Evolutionary conservation across 2,329 filamentous ascomycete species (phyloP), one percentile per base, ranked within the genome.

Genomic region (Ophiostoma australiae): DNA sequence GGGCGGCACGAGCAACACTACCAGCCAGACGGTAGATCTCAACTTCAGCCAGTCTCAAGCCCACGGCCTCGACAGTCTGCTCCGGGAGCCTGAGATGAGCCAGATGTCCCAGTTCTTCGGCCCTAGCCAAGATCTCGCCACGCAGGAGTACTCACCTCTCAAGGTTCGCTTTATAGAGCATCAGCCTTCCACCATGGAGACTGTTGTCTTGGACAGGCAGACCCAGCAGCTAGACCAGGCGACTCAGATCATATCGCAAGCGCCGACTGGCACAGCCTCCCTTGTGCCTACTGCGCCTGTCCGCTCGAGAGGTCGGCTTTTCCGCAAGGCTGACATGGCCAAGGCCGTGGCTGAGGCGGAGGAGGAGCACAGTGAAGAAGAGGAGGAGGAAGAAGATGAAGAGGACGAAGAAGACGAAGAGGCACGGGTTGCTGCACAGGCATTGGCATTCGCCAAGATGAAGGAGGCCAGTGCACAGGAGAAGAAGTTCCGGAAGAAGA

Each of bases 51-150:
- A 90, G 76, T 86, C 87, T 10, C 87, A 90, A 76, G 78, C 84
- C 72, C 85, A 86, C 74, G 85, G 83, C 0, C 84, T 89, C 39
- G 86, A 87, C 73, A 88, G 84, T 73, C 78, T 89, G 3, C 77
- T 87, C 44, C 81, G 81, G 10, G 80, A 83, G 63, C 78, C 81
- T 20, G 77, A 77, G 4, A 74, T 77, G 67, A 91, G 90, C 0
- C 90, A 94, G 75, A 79, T 85, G 27, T 92, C 91, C 0, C 88
- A 92, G 39, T 82, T 90, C 68, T 84, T 92, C 5, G 90, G 94
- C 71, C 88, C 89, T 0, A 95, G 92, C 1, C 93, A 97, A 77
- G 94, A 97, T 77, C 85, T 81, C 23, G 93, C 93, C 0, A 92
- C 95, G 75, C 86, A 89, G 58, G 83, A 89, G 71, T 90, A 89